Evolutionary conservation across 2,329 filamentous ascomycete species (phyloP).

Genomic region (Epichloe bromicola): DNA sequence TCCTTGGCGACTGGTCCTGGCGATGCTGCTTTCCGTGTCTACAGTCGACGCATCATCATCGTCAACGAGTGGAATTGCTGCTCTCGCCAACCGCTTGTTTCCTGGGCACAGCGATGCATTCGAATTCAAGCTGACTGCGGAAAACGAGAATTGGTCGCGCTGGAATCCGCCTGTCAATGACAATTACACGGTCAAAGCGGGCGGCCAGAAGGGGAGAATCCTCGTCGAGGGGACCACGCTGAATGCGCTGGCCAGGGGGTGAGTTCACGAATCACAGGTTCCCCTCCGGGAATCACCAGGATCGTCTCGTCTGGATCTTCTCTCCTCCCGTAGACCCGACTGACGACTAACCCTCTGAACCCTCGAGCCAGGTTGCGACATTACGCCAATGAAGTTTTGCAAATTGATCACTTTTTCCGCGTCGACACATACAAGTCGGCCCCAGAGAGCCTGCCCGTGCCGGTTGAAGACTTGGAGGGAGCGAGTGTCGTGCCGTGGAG

Average conservation of each 20-base stretch:
- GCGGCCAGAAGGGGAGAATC: slow-evolving; percentile 7
- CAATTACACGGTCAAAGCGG: slow-evolving; percentile 9
- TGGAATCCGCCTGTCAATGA: slow-evolving; percentile 11
- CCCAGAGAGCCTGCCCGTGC: slow-evolving; percentile 3
- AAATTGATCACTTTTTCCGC: slow-evolving; percentile 10
- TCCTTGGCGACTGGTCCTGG: background rate
- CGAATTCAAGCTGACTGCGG: slow-evolving; percentile 7
- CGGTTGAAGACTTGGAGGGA: slow-evolving; percentile 4
- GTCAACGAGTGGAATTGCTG: slow-evolving; percentile 7
- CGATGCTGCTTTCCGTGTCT: background rate
- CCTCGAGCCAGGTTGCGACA: slow-evolving; percentile 6
- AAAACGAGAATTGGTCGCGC: slow-evolving; percentile 9
- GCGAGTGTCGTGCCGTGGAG: slow-evolving; percentile 10
- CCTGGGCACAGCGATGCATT: slow-evolving; percentile 7
- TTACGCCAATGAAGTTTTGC: slow-evolving; percentile 10
- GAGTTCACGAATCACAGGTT: background rate
- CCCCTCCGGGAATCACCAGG: too few species aligned
- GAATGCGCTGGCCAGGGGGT: slow-evolving; percentile 12
- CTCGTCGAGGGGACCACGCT: slow-evolving; percentile 9
- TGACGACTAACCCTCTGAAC: background rate
- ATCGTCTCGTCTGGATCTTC: background rate
- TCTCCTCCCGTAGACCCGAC: background rate
- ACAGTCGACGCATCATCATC: background rate
- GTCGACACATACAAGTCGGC: slow-evolving; percentile 3
- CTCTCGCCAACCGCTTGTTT: slow-evolving; percentile 9